phyloP scores from a whole-genome alignment of 2,329 filamentous ascomycete species.

The Dendrostoma leiphaemia region DNA sequence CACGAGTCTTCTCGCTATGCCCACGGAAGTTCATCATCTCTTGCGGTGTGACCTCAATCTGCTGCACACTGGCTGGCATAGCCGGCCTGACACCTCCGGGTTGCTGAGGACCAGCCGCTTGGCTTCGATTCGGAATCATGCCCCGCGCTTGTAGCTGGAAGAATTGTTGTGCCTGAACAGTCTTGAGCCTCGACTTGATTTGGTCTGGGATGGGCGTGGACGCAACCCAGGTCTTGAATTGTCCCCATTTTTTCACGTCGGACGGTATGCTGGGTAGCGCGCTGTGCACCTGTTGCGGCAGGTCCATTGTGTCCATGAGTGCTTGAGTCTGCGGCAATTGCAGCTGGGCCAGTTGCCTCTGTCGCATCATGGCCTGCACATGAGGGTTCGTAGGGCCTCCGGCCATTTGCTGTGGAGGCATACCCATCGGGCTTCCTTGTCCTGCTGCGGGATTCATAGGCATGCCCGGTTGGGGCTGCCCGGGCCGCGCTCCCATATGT shows the following conservation, averaged over 20 bases:
- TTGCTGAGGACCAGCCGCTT: conserved; percentile 14
- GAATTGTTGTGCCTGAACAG: conserved; percentile 40
- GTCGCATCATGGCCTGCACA: conserved; percentile 20
- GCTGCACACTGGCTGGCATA: conserved; percentile 22
- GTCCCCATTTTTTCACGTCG: conserved; percentile 49
- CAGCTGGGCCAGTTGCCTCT: conserved; percentile 26
- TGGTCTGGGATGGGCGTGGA: conserved; percentile 32
- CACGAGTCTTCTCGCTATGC: conserved; percentile 21
- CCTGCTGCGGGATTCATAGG: conserved; percentile 18
- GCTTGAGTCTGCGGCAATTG: conserved; percentile 26
- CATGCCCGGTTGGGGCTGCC: conserved; percentile 22
- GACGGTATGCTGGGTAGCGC: conserved; percentile 30
- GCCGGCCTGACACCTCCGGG: conserved; percentile 3
- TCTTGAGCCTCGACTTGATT: conserved; percentile 31
- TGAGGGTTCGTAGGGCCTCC: conserved; percentile 14
- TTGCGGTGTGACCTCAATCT: conserved; percentile 23
- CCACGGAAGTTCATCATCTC: conserved; percentile 27
- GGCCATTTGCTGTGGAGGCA: conserved; percentile 20
- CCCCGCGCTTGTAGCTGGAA: conserved; percentile 15
- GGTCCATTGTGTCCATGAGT: conserved; percentile 48
- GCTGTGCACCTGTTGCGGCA: conserved; percentile 36
- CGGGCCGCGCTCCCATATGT: conserved; percentile 23
- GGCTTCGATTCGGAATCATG: conserved; percentile 15
- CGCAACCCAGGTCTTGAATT: conserved; percentile 41
- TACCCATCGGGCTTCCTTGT: conserved; percentile 12